These are phyloP conservation scores for Pythium apleroticum DNA, from an alignment of 352 stramenopile genomes.

Conservation along the genomic window DNA sequence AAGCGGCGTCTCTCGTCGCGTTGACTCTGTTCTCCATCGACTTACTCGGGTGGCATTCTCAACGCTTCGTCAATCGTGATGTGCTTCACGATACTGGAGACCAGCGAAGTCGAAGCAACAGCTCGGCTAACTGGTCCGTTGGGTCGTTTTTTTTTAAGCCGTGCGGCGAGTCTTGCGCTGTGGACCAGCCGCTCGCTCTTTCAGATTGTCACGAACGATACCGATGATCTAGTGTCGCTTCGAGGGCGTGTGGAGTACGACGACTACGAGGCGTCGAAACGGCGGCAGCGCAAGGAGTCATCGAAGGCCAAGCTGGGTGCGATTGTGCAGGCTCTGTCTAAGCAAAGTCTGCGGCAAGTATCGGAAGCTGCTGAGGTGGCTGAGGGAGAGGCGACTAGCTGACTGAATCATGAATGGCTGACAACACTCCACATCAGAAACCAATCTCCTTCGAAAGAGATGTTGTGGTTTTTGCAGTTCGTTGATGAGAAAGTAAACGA, in stretches of 20 bases:
- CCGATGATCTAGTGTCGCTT: conserved; percentile 13
- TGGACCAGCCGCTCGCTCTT: conserved; percentile 20
- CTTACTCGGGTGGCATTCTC: neutral
- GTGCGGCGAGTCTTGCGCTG: conserved; percentile 7
- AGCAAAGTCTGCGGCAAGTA: too few species aligned
- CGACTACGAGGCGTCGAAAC: too few species aligned
- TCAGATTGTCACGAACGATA: neutral
- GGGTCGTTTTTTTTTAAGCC: conserved; percentile 18
- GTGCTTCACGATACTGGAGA: neutral
- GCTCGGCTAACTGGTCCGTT: conserved; percentile 1
- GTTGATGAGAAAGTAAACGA: too few species aligned
- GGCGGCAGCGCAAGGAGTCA: too few species aligned
- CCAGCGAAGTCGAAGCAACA: neutral
- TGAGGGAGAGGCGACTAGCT: too few species aligned
- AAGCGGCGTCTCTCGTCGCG: neutral
- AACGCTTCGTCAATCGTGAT: neutral
- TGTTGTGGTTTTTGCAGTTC: too few species aligned
- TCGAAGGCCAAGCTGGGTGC: too few species aligned
- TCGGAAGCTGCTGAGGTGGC: too few species aligned
- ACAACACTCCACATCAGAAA: too few species aligned
- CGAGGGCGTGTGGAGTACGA: conserved; percentile 24
- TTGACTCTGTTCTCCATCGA: neutral
- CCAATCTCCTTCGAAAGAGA: too few species aligned
- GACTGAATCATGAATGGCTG: too few species aligned
- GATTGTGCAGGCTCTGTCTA: too few species aligned